Conservation (phyloP, 73 alveolate genomes). For the Uronychia setigera region DNA sequence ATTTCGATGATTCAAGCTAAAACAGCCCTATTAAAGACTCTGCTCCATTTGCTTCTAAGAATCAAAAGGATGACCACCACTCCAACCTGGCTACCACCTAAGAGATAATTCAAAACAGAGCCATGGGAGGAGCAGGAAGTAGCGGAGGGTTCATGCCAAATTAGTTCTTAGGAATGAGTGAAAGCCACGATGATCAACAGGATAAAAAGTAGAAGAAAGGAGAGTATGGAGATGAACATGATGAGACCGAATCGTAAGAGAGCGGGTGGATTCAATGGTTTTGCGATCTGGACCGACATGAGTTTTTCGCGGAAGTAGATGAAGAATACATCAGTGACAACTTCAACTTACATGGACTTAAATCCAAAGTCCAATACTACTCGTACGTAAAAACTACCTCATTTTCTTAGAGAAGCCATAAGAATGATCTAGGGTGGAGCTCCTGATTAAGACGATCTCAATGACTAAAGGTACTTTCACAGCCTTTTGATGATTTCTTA, state of each 20-base stretch:
- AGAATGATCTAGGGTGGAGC: conserved; percentile 41
- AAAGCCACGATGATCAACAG: too few species aligned
- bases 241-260: conserved; percentile 2
- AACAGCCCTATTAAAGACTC: not conserved
- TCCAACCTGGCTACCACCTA: not conserved
- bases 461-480: conserved; percentile 30
- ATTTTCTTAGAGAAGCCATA: conserved; percentile 36
- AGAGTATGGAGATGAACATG: not conserved
- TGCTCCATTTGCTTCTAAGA: too few species aligned
- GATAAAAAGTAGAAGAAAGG: too few species aligned
- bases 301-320: conserved; percentile 89
- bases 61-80: too few species aligned
- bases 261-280: conserved; percentile 91
- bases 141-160: too few species aligned
- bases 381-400: not conserved
- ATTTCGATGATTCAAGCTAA: not conserved
- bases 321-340: conserved; percentile 76
- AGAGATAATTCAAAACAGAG: not conserved
- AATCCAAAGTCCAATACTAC: conserved; percentile 35
- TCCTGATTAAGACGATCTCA: conserved; percentile 49
- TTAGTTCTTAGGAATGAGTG: too few species aligned
- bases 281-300: conserved; percentile 92
- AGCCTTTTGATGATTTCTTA: conserved; percentile 6
- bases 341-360: conserved; percentile 72
- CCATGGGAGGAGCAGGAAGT: too few species aligned